Percentiles rank a stretch among this genome's conserved stretches.
These are phyloP conservation scores for Stemphylium vesicarium DNA, from an alignment of 2,329 filamentous ascomycete species.

Conservation along the genomic window DNA sequence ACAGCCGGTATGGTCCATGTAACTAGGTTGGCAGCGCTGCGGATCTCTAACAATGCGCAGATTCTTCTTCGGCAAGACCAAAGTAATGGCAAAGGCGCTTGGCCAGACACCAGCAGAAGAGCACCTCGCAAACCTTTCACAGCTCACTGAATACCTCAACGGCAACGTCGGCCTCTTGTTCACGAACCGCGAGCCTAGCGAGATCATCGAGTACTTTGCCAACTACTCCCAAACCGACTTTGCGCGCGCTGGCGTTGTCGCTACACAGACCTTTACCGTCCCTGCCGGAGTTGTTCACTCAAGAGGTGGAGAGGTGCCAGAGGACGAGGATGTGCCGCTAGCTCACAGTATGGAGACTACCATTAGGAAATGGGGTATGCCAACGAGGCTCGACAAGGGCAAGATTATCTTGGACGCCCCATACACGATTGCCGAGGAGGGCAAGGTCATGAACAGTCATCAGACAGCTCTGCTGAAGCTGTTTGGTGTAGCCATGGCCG, in stretches of 20 bases:
- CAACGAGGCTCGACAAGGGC: slow-evolving; percentile 86
- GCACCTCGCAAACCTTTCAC: slow-evolving; percentile 77
- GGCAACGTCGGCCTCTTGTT: slow-evolving; percentile 91
- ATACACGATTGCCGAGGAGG: slow-evolving; percentile 83
- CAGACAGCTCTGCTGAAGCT: slow-evolving; percentile 94
- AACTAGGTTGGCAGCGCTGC: background rate
- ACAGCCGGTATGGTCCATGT: slow-evolving; percentile 72
- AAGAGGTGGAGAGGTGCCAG: slow-evolving; percentile 76
- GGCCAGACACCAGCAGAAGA: slow-evolving; percentile 79
- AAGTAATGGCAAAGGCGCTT: slow-evolving; percentile 96
- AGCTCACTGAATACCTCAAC: slow-evolving; percentile 70
- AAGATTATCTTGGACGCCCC: slow-evolving; percentile 77
- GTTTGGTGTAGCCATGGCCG: slow-evolving; percentile 87
- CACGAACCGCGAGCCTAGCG: slow-evolving; percentile 74
- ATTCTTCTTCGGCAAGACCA: slow-evolving; percentile 98
- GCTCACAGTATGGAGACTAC: slow-evolving; percentile 90
- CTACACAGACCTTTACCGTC: slow-evolving; percentile 77
- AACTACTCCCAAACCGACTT: slow-evolving; percentile 81
- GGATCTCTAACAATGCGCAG: slow-evolving; percentile 54
- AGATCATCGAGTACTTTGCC: slow-evolving; percentile 75
- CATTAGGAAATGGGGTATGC: slow-evolving; percentile 85
- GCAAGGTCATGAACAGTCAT: slow-evolving; percentile 83
- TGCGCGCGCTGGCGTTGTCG: slow-evolving; percentile 81
- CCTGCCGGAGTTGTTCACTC: slow-evolving; percentile 84
- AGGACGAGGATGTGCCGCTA: slow-evolving; percentile 83